phyloP scores from a whole-genome alignment of 2,329 filamentous ascomycete genomes.

The Claviceps humidiphila region DNA sequence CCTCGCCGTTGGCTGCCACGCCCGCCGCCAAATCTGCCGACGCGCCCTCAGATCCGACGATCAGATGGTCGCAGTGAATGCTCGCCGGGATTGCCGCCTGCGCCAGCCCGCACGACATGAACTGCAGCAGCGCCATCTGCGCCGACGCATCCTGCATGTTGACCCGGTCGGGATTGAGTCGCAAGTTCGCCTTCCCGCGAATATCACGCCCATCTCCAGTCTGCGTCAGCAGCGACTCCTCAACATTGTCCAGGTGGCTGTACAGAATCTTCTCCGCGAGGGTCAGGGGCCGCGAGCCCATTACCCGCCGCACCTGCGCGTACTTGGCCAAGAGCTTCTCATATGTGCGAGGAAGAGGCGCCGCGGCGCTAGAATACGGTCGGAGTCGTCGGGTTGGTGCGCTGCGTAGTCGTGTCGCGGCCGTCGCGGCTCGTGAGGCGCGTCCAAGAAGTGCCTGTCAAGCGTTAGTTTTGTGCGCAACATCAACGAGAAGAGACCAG shows the following conservation, averaged over 20 bases:
- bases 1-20: slow-evolving; percentile 86
- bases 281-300: slow-evolving; percentile 58
- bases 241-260: slow-evolving; percentile 79
- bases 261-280: slow-evolving; percentile 98
- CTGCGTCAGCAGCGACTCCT: slow-evolving; percentile 71
- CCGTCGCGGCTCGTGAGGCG: slow-evolving; percentile 8
- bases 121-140: slow-evolving; percentile 96
- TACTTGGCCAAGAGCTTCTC: slow-evolving; percentile 68
- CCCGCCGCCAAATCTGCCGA: slow-evolving; percentile 73
- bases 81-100: slow-evolving; percentile 88
- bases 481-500: too few species aligned
- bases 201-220: slow-evolving; percentile 77
- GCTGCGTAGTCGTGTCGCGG: slow-evolving; percentile 3
- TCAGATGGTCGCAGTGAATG: slow-evolving; percentile 98
- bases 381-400: slow-evolving; percentile 11
- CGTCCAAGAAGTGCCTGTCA: slow-evolving; percentile 24
- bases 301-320: slow-evolving; percentile 57
- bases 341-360: slow-evolving; percentile 55
- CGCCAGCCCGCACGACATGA: slow-evolving; percentile 91
- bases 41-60: slow-evolving; percentile 85
- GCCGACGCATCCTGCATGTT: slow-evolving; percentile 99
- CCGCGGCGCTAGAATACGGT: slow-evolving; percentile 25
- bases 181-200: slow-evolving; percentile 80
- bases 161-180: slow-evolving; percentile 92
- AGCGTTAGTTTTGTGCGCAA: too few species aligned